Evolutionary conservation across 371 early-diverging fungal genomes (phyloP), one percentile per base, ranked within the genome.

Genomic region (Paraphysoderma sedebokerense): DNA sequence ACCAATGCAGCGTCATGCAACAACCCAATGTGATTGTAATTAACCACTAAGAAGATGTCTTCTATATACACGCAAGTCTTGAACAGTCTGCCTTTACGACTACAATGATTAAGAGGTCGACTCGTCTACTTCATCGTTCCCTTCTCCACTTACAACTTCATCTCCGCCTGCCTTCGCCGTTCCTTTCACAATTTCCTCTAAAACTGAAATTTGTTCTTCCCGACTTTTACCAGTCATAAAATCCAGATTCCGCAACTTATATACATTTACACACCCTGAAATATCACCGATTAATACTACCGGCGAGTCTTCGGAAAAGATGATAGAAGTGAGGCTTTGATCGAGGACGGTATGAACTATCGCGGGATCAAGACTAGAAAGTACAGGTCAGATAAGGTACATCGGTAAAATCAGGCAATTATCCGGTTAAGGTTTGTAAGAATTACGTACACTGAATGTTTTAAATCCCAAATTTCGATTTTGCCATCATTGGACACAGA

Each of bases 391-490:
- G 27, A 38, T 44, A 44, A 9, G 15, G 34, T 35, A 17, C 30
- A 45, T 36, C n/a, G 20, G 15, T 23, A 39, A 42, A 22, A 28
- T 9, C 9, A 19, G 11, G 52, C 11, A 9, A 20, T 39, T 31
- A 13, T 44, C 4, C 6, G 17, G 5, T 31, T 27, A 41, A 49
- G 19, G 44, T 46, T 27, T 15, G 29, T 36, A 12, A 56, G 34
- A 55, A 38, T 32, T 28, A 36, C 61, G 44, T 60, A 65, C 68
- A 61, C 62, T 8, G 67, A 66, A 40, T 52, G 50, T 29, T 58
- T 51, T 38, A 72, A 45, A 39, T 72, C 73, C 73, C 73, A 72
- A n/a, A 72, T 63, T 38, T 72, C 73, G 51, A 72, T 53, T 28
- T 68, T 48, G 12, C 73, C 73, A 36, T 68, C 65, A 22, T 62